Base-by-base conservation (phyloP, 2,329 filamentous ascomycete species). In the Sporothrix pseudoabietina region DNA sequence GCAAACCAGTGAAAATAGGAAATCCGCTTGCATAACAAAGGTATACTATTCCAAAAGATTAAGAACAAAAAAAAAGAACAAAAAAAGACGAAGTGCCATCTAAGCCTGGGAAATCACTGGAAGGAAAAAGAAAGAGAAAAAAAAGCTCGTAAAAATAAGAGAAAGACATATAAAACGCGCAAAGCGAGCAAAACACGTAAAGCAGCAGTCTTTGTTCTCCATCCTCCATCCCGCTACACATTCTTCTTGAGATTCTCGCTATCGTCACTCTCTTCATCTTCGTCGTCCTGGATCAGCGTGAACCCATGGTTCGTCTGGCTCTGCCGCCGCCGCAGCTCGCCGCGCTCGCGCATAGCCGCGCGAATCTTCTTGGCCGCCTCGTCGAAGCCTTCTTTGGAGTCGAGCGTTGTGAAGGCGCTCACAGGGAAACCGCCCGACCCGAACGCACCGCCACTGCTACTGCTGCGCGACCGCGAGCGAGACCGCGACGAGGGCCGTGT, bases 281-380 rank as follows among this genome's bases (percentile, higher is more conserved):
- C 73, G 7, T 77, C 74, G 61, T 75, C 74, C 30, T 66, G 69
- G 9, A 72, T 69, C 65, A 77, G 69, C 26, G 72, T 63, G 35
- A 77, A 76, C 16, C 74, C 74, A 26, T 74, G 74, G n/a, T 39
- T 68, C 41, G 74, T 63, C 71, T 78, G 80, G 76, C 85, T 89
- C 84, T 84, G 87, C 77, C 84, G 81, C 76, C 92, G 85, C 76
- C 86, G 81, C 75, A 87, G 80, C 79, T 90, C 87, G 2, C 91
- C 91, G n/a, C 92, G 84, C 80, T 94, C 91, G 77, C 87, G 85
- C 92, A 98, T 97, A 4, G 94, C 94, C 77, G 90, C 92, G 71
- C 92, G 87, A 77, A 98, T 94, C 84, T 92, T 94, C 81, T 89
- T 88, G 79, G 89, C 94, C 1, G 97, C 93, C 81, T 97, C 91